phyloP scores from a whole-genome alignment of 2,329 filamentous ascomycete species.

The Pyrenophora tritici-repentis region DNA sequence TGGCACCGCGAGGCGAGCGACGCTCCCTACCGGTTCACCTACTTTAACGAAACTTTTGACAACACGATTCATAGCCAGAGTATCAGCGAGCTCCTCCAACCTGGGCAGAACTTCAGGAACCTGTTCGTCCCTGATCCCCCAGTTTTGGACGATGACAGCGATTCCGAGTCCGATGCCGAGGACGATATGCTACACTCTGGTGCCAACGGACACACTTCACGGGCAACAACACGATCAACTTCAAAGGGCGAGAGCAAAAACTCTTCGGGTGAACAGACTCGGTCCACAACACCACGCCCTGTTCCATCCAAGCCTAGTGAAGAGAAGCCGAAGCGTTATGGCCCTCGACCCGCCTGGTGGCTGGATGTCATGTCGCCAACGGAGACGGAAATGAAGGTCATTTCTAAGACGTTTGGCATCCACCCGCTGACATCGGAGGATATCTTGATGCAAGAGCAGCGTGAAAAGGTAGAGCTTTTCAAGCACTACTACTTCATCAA shows the following conservation, averaged over 20 bases:
- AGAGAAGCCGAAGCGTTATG: constrained; percentile 55
- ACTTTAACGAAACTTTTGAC: constrained; percentile 97
- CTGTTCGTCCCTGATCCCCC: constrained; percentile 87
- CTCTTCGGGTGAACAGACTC: constrained; percentile 50
- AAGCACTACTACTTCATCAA: constrained; percentile 98
- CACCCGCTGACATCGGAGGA: constrained; percentile 95
- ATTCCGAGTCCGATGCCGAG: constrained; percentile 63
- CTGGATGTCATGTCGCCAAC: constrained; percentile 90
- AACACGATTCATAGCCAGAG: constrained; percentile 96
- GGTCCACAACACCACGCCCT: constrained; percentile 57
- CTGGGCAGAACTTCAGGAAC: constrained; percentile 80
- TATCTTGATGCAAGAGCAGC: constrained; percentile 95
- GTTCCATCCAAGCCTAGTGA: constrained; percentile 30
- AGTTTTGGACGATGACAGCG: constrained; percentile 65
- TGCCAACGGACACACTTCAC: constrained; percentile 33
- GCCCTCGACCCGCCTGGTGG: constrained; percentile 94
- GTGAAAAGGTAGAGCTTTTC: constrained; percentile 97
- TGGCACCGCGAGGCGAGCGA: constrained; percentile 93
- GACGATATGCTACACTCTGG: constrained; percentile 32
- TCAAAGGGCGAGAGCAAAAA: constrained; percentile 33
- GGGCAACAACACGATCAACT: constrained; percentile 31
- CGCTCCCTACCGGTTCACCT: constrained; percentile 91
- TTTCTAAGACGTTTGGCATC: constrained; percentile 91
- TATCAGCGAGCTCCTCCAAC: constrained; percentile 89
- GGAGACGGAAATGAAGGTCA: constrained; percentile 91